phyloP scores from a whole-genome alignment of 2,329 filamentous ascomycete genomes.

The Colletotrichum neosansevieriae region DNA sequence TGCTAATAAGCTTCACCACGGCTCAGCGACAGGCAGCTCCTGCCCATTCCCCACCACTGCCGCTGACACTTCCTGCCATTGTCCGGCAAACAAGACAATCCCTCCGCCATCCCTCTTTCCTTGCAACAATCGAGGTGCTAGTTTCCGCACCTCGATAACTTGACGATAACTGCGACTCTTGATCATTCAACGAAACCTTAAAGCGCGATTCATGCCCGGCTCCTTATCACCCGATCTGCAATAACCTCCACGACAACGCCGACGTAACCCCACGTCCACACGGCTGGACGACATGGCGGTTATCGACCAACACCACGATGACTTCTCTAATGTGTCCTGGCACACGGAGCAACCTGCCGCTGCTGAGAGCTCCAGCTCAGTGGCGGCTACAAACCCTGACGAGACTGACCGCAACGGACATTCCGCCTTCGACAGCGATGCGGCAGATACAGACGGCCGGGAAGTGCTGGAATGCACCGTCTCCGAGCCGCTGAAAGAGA shows the following conservation, averaged over 20 bases:
- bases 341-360: constrained; percentile 65
- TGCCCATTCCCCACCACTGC: constrained; percentile 36
- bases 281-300: constrained; percentile 54
- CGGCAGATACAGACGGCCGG: constrained; percentile 67
- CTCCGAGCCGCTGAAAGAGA: constrained; percentile 89
- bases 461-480: constrained; percentile 89
- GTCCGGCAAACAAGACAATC: constrained; percentile 30
- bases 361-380: constrained; percentile 46
- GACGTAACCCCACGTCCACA: constrained; percentile 41
- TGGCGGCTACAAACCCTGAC: constrained; percentile 40
- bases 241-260: constrained; percentile 9
- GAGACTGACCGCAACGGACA: constrained; percentile 46
- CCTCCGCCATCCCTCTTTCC: constrained; percentile 22
- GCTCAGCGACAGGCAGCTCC: constrained; percentile 37
- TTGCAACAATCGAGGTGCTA: constrained; percentile 23
- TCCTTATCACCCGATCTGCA: constrained; percentile 5
- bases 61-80: constrained; percentile 37
- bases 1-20: constrained; percentile 31
- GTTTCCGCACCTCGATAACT: background rate
- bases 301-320: constrained; percentile 66
- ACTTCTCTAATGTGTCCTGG: constrained; percentile 88
- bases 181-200: background rate
- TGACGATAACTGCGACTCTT: background rate
- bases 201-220: constrained; percentile 7
- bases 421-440: constrained; percentile 61